Evolutionary conservation across 169 alveolate genomes (phyloP).

Genomic region (Amoebophrya sp.): DNA sequence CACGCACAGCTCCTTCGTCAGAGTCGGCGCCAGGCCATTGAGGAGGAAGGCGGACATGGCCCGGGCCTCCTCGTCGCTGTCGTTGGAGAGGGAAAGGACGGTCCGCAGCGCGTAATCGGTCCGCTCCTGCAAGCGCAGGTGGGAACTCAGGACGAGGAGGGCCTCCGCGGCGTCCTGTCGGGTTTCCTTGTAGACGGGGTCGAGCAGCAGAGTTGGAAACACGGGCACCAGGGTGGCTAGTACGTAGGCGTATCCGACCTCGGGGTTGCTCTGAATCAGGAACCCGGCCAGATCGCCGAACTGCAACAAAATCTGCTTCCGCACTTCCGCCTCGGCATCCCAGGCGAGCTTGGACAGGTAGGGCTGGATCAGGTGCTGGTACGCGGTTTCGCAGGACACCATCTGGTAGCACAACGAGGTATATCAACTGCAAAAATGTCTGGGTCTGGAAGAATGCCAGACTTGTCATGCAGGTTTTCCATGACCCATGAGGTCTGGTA

Average conservation of each 20-base stretch:
- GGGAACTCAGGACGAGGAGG: not conserved
- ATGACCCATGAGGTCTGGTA: no score
- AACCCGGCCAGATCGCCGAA: conserved; percentile 52
- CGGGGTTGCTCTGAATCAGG: conserved; percentile 49
- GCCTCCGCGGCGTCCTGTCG: not conserved
- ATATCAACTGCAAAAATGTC: no score
- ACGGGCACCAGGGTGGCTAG: conserved; percentile 42
- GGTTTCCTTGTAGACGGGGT: not conserved
- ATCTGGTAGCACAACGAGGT: not conserved
- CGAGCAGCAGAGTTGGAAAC: not conserved
- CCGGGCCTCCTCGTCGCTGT: conserved; percentile 47
- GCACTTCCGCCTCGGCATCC: conserved; percentile 47
- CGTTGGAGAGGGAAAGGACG: conserved; percentile 42
- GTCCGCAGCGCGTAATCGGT: not conserved
- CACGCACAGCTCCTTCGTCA: conserved; percentile 43
- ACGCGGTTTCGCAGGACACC: not conserved
- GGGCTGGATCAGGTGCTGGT: not conserved
- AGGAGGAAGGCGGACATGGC: conserved; percentile 45
- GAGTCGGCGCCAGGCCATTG: conserved; percentile 48
- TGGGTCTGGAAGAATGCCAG: no score
- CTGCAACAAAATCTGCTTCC: conserved; percentile 40
- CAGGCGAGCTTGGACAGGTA: conserved; percentile 14
- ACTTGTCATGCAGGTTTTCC: no score
- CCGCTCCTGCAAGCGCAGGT: conserved; percentile 25
- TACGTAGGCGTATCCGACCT: conserved; percentile 43